Base-by-base conservation (phyloP, 331 rosid species). In the Spiraea crenata region DNA sequence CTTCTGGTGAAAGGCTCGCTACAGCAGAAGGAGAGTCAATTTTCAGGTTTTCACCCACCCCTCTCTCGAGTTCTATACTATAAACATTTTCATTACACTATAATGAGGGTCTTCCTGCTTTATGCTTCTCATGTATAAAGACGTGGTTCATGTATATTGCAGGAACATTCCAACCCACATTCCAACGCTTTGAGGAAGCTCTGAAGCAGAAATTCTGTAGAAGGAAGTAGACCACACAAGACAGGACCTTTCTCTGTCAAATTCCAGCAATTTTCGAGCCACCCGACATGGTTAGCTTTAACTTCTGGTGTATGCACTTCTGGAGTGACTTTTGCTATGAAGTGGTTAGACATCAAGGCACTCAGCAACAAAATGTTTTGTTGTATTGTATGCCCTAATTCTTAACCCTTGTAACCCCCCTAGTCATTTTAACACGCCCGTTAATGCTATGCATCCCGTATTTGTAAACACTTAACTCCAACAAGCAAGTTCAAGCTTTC, bases 1-100 rank as follows among this genome's bases (percentile, higher is more conserved):
- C 83, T 87, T 70, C 84, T 92, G 67, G 92, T 89, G 81, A 92
- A 85, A 77, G 91, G 90, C 71, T 85, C 96, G 63, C 78, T 87
- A 76, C 85, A 84, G 82, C 92, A 84, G 48, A 77, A 47, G 76
- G 75, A 82, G 44, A 68, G 76, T 59, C 74, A 84, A 72, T 37
- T 71, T 70, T 79, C 90, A 87, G 97, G 97, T 92, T 66, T 76
- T 73, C 70, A 25, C 72, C 39, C 40, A 39, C 68, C 56, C 48
- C 15, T 44, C 40, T 54, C 57, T 58, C 1, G 10, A 16, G 4
- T 25, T 54, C 46, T 57, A 14, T 8, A 25, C 37, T 34, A 35
- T 37, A 63, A 57, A 49, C 48, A 1, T 50, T n/a, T 51, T 9
- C 56, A 15, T 25, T 48, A 13, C 5, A 5, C 61, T 31, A 7